Conservation (phyloP, 805 yeast genomes). For the Suhomyces emberorum region DNA sequence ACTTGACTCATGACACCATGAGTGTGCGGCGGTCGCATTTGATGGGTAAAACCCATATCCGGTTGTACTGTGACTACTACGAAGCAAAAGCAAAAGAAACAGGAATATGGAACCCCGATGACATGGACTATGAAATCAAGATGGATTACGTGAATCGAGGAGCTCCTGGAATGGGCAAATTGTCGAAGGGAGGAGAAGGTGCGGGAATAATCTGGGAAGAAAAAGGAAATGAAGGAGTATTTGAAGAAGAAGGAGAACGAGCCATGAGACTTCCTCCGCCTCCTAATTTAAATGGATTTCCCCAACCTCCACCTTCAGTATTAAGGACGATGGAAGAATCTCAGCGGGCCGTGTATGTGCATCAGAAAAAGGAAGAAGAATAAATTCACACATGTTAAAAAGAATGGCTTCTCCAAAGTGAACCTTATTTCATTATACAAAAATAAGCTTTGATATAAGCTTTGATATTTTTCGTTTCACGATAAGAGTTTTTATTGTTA, state of each 20-base stretch:
- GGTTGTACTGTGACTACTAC: constrained; percentile 70
- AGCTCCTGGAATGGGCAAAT: constrained; percentile 22
- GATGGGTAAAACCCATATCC: constrained; percentile 72
- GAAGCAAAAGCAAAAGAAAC: constrained; percentile 39
- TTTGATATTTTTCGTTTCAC: too few species aligned
- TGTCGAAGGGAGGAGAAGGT: not conserved
- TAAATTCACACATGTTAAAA: too few species aligned
- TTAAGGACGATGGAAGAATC: constrained; percentile 21
- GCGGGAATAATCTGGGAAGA: constrained; percentile 7
- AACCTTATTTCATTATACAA: too few species aligned
- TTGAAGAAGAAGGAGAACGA: constrained; percentile 12
- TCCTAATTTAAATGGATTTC: constrained; percentile 27
- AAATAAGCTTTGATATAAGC: too few species aligned
- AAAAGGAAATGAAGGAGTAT: constrained; percentile 20
- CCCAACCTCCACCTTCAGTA: constrained; percentile 36
- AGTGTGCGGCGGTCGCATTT: constrained; percentile 82
- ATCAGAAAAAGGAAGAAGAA: constrained; percentile 3
- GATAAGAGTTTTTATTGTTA: too few species aligned
- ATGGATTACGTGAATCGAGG: constrained; percentile 30
- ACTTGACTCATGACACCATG: constrained; percentile 82
- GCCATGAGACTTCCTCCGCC: constrained; percentile 27
- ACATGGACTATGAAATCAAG: constrained; percentile 34
- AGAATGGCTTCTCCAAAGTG: too few species aligned
- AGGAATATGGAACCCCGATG: constrained; percentile 31
- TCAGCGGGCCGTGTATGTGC: constrained; percentile 16